These are phyloP conservation scores for Xerocomellus amylosporus DNA, from an alignment of 768 basidiomycete genomes.

Conservation along the genomic window DNA sequence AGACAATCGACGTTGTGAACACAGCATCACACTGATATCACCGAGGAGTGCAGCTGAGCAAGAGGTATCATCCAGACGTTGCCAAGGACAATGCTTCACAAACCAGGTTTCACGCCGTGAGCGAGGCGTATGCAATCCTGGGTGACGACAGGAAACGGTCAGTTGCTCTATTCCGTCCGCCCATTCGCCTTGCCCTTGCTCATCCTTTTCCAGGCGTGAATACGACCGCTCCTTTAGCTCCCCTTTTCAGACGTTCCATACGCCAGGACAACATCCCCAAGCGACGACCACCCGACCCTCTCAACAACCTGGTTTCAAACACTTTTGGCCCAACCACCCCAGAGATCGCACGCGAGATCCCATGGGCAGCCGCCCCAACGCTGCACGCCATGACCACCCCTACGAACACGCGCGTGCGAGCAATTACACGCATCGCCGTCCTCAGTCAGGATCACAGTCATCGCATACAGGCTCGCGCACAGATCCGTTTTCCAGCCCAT, in stretches of 20 bases:
- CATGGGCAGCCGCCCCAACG: slow-evolving; percentile 5
- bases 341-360: slow-evolving; percentile 19
- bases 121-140: slow-evolving; percentile 46
- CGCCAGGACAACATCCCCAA: slow-evolving; percentile 27
- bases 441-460: slow-evolving; percentile 1
- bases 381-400: slow-evolving; percentile 9
- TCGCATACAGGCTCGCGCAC: slow-evolving; percentile 3
- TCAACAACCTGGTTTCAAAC: slow-evolving; percentile 24
- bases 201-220: slow-evolving; percentile 25
- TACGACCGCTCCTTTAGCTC: slow-evolving; percentile 27
- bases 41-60: slow-evolving; percentile 40
- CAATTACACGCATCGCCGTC: neutral
- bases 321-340: slow-evolving; percentile 28
- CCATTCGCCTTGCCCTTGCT: neutral
- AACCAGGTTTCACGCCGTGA: slow-evolving; percentile 43
- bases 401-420: slow-evolving; percentile 7
- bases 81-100: slow-evolving; percentile 37
- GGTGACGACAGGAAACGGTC: slow-evolving; percentile 47
- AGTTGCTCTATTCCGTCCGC: neutral
- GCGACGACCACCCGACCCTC: slow-evolving; percentile 29
- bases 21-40: neutral
- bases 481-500: slow-evolving; percentile 26
- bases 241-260: slow-evolving; percentile 5
- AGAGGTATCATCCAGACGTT: slow-evolving; percentile 46
- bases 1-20: neutral